These are phyloP conservation scores for Hemileccinum impolitum DNA, from an alignment of 768 basidiomycete species.

Conservation along the genomic window DNA sequence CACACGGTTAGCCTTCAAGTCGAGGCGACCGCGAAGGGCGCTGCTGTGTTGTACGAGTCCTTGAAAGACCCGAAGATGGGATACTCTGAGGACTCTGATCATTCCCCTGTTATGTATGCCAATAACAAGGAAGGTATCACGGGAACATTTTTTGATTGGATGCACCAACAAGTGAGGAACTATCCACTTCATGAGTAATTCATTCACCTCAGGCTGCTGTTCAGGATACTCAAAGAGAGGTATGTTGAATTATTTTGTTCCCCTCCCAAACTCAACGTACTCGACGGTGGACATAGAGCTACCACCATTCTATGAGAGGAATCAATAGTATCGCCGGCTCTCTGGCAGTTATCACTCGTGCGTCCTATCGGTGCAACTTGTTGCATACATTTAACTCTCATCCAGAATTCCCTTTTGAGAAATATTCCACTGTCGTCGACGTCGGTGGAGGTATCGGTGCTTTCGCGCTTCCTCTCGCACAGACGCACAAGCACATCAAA, in stretches of 20 bases:
- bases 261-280: background rate
- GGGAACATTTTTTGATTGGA: conserved; percentile 24
- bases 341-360: conserved; percentile 22
- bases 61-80: conserved; percentile 23
- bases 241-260: background rate
- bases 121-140: conserved; percentile 15
- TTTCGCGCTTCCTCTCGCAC: conserved; percentile 28
- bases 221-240: conserved; percentile 21
- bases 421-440: conserved; percentile 30
- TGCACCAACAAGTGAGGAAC: conserved; percentile 18
- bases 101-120: conserved; percentile 21
- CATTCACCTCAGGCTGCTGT: background rate
- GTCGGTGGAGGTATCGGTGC: conserved; percentile 36
- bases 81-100: conserved; percentile 16
- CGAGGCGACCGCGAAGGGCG: conserved; percentile 7
- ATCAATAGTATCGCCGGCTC: conserved; percentile 22
- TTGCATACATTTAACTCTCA: background rate
- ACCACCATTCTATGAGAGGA: conserved; percentile 24
- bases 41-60: conserved; percentile 23
- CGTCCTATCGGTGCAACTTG: background rate
- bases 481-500: conserved; percentile 27
- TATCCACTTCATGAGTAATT: background rate
- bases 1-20: conserved; percentile 18
- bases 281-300: conserved; percentile 11
- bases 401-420: conserved; percentile 32